Base-by-base conservation (phyloP, 768 basidiomycete species). In the Auricularia sp. region DNA sequence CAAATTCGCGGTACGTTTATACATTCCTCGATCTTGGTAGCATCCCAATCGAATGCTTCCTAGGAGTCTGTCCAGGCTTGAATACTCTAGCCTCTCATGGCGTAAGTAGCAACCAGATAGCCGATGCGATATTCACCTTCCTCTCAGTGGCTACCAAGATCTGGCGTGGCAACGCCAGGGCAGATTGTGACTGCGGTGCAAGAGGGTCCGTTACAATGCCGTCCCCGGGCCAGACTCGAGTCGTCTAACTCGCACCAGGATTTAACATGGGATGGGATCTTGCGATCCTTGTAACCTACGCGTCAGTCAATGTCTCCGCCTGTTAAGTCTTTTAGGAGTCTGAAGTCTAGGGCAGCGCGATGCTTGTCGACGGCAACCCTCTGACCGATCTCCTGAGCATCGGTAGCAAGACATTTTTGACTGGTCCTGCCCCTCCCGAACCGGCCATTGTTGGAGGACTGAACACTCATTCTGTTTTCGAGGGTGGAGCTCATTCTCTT, bases 251-350 rank as follows among this genome's bases (percentile, higher is more conserved):
- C 24, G 7, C 36, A 0, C 37, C 21, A 66, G 65, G 65, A 5
- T 63, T 66, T 47, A 66, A 66, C 36, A 54, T 66, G 65, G 65
- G 65, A 6, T 54, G 36, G 34, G 65, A 66, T 34, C 29, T 66
- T 2, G 65, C 65, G 3, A 3, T 10, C 14, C 54, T 66, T 1
- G 33, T 66, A 5, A 45, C 42, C 35, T 66, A 66, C 10, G 62
- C 61, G 47, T 51, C 11, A 51, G 47, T 18, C 39, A 42, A 29
- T 29, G 29, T 45, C 44, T 45, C 10, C 18, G 11, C 18, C 44
- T 11, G 0, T 18, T 0, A 10, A 45, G 18, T 0, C 18, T 11
- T 18, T 45, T 11, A 10, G 18, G 44, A 45, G 18, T 45, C 44
- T 45, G 11, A 45, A 11, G 44, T 45, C 29, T 45, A 18, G 18